Evolutionary conservation across 257 asterid genomes (phyloP).

Genomic region (Anisodus acutangulus): DNA sequence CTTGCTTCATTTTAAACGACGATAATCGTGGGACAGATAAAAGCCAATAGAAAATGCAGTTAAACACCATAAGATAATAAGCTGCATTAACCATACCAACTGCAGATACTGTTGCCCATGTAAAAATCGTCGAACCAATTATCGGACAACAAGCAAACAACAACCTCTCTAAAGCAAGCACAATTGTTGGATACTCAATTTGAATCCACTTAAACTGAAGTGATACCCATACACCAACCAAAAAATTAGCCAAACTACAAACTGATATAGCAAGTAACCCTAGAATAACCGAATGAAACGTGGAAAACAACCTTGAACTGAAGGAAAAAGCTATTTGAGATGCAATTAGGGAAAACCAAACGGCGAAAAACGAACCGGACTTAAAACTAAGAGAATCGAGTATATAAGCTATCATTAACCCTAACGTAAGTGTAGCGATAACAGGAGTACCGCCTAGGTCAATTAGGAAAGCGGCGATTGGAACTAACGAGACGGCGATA

Average conservation of each 20-base stretch:
- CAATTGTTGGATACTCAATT: slow-evolving; percentile 88
- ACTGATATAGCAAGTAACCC: slow-evolving; percentile 66
- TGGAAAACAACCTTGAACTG: slow-evolving; percentile 60
- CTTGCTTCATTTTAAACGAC: slow-evolving; percentile 77
- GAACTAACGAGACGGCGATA: slow-evolving; percentile 81
- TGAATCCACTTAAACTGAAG: slow-evolving; percentile 98
- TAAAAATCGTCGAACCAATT: slow-evolving; percentile 68
- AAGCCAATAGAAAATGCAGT: slow-evolving; percentile 91
- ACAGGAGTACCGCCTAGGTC: slow-evolving; percentile 99
- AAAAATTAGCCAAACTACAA: slow-evolving; percentile 77
- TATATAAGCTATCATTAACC: slow-evolving; percentile 87
- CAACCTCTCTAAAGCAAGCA: slow-evolving; percentile 84
- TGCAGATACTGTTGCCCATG: slow-evolving; percentile 97
- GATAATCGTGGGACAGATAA: slow-evolving; percentile 86
- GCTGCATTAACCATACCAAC: slow-evolving; percentile 87
- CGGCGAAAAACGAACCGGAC: slow-evolving; percentile 89
- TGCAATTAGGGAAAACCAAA: slow-evolving; percentile 83
- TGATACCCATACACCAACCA: slow-evolving; percentile 91
- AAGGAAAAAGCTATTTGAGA: slow-evolving; percentile 85
- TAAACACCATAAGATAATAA: slow-evolving; percentile 84
- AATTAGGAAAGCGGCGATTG: slow-evolving; percentile 79
- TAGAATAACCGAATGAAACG: slow-evolving; percentile 63
- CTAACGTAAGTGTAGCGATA: slow-evolving; percentile 70
- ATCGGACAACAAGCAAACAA: slow-evolving; percentile 85
- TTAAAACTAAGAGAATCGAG: slow-evolving; percentile 85